A percentile compares a stretch with the other conserved stretches of the same genome.
Evolutionary conservation across 1,284 basidiomycete species (phyloP).

Genomic region (Leccinum pachyderme): DNA sequence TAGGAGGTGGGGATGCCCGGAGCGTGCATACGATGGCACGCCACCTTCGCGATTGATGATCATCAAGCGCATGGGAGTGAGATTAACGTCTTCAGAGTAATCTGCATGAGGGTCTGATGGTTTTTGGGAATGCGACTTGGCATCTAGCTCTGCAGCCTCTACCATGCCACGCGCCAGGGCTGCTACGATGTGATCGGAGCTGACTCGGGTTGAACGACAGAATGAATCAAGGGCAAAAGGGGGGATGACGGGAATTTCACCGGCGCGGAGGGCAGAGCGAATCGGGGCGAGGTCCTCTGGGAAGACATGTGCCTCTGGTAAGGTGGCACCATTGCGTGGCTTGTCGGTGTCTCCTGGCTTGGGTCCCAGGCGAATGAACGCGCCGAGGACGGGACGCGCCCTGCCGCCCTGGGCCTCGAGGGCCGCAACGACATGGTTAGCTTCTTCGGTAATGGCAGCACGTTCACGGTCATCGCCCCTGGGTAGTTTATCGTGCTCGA

Average conservation of each 20-base stretch:
- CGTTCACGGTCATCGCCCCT: conserved; percentile 69
- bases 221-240: conserved; percentile 92
- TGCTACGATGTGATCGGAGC: conserved; percentile 88
- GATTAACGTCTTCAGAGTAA: conserved; percentile 56
- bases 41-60: conserved; percentile 98
- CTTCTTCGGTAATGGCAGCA: conserved; percentile 62
- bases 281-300: conserved; percentile 80
- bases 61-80: conserved; percentile 92
- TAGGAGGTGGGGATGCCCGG: conserved; percentile 91
- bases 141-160: conserved; percentile 51
- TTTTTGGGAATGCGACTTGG: conserved; percentile 23
- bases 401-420: conserved; percentile 84
- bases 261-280: conserved; percentile 83
- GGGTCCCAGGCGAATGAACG: conserved; percentile 82
- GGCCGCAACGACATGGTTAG: conserved; percentile 80
- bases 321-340: conserved; percentile 35
- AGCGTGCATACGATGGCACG: conserved; percentile 95
- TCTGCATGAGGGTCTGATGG: conserved; percentile 32
- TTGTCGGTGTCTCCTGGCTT: conserved; percentile 53
- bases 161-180: conserved; percentile 89
- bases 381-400: conserved; percentile 84
- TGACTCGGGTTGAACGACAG: conserved; percentile 82
- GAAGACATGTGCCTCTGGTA: conserved; percentile 72
- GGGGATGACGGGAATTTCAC: conserved; percentile 96
- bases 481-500: conserved; percentile 83